phyloP scores from a whole-genome alignment of 768 basidiomycete genomes.

The Trametes maxima region DNA sequence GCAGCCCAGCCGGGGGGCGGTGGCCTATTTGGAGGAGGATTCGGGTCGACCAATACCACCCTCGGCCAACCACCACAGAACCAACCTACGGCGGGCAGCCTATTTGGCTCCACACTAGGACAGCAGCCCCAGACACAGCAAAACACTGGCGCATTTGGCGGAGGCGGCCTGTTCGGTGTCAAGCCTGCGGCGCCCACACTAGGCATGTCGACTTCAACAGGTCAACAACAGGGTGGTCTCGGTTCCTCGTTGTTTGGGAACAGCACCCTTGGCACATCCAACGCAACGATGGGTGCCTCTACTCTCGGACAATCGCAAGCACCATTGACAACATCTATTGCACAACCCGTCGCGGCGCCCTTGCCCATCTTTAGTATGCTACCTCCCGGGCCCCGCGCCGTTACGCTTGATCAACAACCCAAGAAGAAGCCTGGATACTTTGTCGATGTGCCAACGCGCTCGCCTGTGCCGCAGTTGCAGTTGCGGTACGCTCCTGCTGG shows the following conservation, averaged over 20 bases:
- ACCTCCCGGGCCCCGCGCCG: conserved; percentile 66
- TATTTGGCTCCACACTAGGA: conserved; percentile 42
- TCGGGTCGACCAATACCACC: conserved; percentile 37
- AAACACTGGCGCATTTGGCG: conserved; percentile 43
- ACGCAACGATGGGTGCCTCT: conserved; percentile 41
- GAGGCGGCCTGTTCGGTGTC: conserved; percentile 47
- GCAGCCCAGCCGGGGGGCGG: conserved; percentile 20
- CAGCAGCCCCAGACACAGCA: conserved; percentile 43
- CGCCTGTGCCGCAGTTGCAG: conserved; percentile 65
- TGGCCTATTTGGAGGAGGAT: conserved; percentile 34
- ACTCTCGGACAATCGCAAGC: conserved; percentile 46
- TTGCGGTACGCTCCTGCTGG: conserved; percentile 65
- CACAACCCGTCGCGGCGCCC: conserved; percentile 77
- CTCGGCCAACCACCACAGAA: conserved; percentile 47
- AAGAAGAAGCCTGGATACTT: conserved; percentile 83
- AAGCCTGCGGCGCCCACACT: conserved; percentile 55
- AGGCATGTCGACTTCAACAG: conserved; percentile 45
- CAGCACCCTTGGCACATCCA: conserved; percentile 31
- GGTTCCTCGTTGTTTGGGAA: conserved; percentile 37
- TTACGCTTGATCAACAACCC: conserved; percentile 57
- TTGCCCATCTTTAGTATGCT: conserved; percentile 77
- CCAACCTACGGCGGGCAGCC: conserved; percentile 31
- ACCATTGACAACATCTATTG: conserved; percentile 80
- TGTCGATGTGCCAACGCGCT: conserved; percentile 74
- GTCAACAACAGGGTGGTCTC: conserved; percentile 38